Conservation (phyloP, 768 basidiomycete genomes). For the Termitomyces sp. region DNA sequence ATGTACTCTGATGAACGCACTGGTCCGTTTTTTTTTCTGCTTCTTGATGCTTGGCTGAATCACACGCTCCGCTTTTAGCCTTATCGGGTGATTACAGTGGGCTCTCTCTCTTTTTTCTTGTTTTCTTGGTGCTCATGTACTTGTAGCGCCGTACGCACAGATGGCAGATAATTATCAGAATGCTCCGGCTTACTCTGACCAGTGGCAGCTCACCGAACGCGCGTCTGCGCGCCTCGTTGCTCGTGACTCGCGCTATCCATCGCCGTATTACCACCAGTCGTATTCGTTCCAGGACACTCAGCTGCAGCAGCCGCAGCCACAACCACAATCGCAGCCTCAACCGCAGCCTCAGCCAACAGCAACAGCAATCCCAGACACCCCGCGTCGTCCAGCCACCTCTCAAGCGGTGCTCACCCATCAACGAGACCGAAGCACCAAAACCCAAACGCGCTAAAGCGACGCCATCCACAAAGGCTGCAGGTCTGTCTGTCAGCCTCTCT, state of each 20-base stretch:
- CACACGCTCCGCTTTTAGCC: constrained; percentile 30
- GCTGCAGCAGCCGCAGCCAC: too few species aligned
- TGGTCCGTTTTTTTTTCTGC: constrained; percentile 39
- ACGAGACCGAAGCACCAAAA: constrained; percentile 29
- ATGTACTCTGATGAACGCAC: constrained; percentile 62
- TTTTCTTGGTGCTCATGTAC: background rate
- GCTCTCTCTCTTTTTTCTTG: constrained; percentile 11
- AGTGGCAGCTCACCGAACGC: constrained; percentile 52
- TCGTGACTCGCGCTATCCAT: constrained; percentile 30
- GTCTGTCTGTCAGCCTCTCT: too few species aligned
- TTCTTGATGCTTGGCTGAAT: constrained; percentile 5
- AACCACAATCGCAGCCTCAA: constrained; percentile 1
- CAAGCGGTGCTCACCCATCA: constrained; percentile 33
- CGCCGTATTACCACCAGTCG: constrained; percentile 9
- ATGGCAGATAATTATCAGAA: constrained; percentile 20
- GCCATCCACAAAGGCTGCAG: too few species aligned
- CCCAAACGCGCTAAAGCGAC: constrained; percentile 47
- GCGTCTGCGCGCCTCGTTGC: constrained; percentile 60
- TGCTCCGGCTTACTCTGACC: constrained; percentile 10
- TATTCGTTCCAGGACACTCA: constrained; percentile 11
- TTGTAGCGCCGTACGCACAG: background rate
- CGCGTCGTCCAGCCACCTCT: constrained; percentile 22
- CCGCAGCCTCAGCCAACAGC: constrained; percentile 6
- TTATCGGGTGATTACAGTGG: constrained; percentile 45
- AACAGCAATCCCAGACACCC: background rate